Evolutionary conservation across 345 rosid genomes (phyloP).

Genomic region (Eucalyptus viminalis): DNA sequence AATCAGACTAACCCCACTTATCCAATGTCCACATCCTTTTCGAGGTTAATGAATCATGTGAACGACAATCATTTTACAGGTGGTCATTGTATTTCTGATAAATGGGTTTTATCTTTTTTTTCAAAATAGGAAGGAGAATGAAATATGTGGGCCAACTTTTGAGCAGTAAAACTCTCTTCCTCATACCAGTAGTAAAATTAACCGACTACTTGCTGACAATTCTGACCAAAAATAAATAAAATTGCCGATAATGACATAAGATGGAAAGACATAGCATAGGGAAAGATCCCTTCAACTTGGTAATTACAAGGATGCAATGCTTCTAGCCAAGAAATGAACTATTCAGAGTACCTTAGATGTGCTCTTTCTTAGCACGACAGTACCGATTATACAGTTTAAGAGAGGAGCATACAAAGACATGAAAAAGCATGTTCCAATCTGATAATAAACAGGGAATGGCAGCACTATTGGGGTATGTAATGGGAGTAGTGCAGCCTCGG

Average conservation of each 20-base stretch:
- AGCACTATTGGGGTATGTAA: not conserved
- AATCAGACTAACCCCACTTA: not conserved
- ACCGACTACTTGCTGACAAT: not conserved
- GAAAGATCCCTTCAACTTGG: not conserved
- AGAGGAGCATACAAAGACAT: not conserved
- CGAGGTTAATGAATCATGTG: not conserved
- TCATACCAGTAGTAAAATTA: not conserved
- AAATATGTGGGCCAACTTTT: not conserved
- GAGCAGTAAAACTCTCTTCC: not conserved
- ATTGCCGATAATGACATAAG: not conserved
- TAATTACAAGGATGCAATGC: not conserved
- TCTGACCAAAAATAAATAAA: not conserved
- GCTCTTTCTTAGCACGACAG: not conserved
- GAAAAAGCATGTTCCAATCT: not conserved
- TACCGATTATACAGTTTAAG: not conserved
- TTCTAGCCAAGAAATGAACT: not conserved
- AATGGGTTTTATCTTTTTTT: not conserved
- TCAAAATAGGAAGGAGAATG: not conserved
- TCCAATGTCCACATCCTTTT: not conserved
- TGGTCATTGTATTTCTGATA: not conserved
- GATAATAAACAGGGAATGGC: not conserved
- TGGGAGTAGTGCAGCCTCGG: not conserved
- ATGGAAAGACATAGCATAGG: not conserved
- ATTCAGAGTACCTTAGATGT: not conserved
- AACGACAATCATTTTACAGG: not conserved